Evolutionary conservation across 2,329 filamentous ascomycete species (phyloP), one percentile per base, ranked within the genome.

Genomic region (Raffaelea arxii): DNA sequence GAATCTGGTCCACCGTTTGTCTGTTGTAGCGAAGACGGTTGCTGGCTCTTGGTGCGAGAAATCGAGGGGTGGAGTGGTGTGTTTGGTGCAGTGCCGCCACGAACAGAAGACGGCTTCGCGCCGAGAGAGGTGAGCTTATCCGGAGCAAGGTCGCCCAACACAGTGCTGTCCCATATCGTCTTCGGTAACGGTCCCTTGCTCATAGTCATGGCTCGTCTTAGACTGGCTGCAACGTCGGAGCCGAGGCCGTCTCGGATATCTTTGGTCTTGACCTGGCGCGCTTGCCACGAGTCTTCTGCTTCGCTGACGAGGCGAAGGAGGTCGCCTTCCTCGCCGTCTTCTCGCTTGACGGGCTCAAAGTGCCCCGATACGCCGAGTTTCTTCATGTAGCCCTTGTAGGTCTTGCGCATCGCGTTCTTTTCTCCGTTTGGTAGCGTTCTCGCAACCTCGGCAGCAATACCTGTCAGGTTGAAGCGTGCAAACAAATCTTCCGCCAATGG

Each of bases 321-420:
- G n/a, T 75, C 70, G 24, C 73, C 70, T 1, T 68, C 66, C 7
- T 68, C 67, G 32, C 70, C 65, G 19, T 68, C 63, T 37, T 78
- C 74, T 55, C 76, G 74, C 63, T 78, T 79, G 24, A 69, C 64
- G 4, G 68, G 66, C 54, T 82, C 78, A 54, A 80, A 83, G 49
- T 78, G 74, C 10, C 79, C 79, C 45, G 72, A 72, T 23, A 83
- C 68, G 30, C 76, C 77, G 25, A 82, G 64, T 40, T 71, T 73
- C 66, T 82, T 82, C 59, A 83, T 78, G 53, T 82, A 77, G 44
- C 78, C 78, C 62, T 83, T 83, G 66, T 82, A 83, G 16, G 78
- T 82, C 59, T 82, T 82, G 23, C 79, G 72, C 42, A 83, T 67
- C 52, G 75, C 76, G 57, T 82, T 82, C 68, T 82, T 82, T 60